Evolutionary conservation across 768 basidiomycete species (phyloP).

Genomic region (Leccinum variicolor): DNA sequence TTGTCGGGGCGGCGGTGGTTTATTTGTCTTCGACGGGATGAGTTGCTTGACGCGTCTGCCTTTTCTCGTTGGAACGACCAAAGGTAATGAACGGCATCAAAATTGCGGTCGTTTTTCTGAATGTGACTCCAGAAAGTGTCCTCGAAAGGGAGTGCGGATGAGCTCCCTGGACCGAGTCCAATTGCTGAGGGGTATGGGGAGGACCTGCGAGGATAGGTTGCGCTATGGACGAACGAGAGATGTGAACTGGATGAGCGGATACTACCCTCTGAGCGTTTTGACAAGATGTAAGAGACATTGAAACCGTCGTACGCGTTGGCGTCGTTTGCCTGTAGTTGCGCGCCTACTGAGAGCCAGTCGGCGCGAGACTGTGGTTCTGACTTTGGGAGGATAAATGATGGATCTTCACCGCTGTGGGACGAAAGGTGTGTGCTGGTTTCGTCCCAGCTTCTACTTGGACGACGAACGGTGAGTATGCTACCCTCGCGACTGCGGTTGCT

Average conservation of each 20-base stretch:
- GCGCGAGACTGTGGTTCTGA: slow-evolving; percentile 40
- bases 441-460: slow-evolving; percentile 60
- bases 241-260: slow-evolving; percentile 30
- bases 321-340: slow-evolving; percentile 30
- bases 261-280: slow-evolving; percentile 31
- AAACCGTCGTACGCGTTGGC: slow-evolving; percentile 34
- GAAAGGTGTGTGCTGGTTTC: slow-evolving; percentile 32
- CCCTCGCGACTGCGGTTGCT: slow-evolving; percentile 50
- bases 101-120: slow-evolving; percentile 39
- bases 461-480: slow-evolving; percentile 54
- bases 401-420: slow-evolving; percentile 20
- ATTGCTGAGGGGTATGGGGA: slow-evolving; percentile 26
- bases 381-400: slow-evolving; percentile 38
- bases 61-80: slow-evolving; percentile 63
- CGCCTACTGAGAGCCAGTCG: slow-evolving; percentile 56
- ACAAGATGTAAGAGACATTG: slow-evolving; percentile 43
- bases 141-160: slow-evolving; percentile 33
- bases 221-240: slow-evolving; percentile 16
- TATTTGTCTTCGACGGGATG: slow-evolving; percentile 22
- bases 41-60: slow-evolving; percentile 31
- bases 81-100: slow-evolving; percentile 39
- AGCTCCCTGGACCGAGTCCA: slow-evolving; percentile 29
- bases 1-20: slow-evolving; percentile 16
- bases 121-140: slow-evolving; percentile 40
- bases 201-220: slow-evolving; percentile 9